Evolutionary conservation across 192 early-diverging fungal genomes (phyloP).

Genomic region (Linnemannia zychae): DNA sequence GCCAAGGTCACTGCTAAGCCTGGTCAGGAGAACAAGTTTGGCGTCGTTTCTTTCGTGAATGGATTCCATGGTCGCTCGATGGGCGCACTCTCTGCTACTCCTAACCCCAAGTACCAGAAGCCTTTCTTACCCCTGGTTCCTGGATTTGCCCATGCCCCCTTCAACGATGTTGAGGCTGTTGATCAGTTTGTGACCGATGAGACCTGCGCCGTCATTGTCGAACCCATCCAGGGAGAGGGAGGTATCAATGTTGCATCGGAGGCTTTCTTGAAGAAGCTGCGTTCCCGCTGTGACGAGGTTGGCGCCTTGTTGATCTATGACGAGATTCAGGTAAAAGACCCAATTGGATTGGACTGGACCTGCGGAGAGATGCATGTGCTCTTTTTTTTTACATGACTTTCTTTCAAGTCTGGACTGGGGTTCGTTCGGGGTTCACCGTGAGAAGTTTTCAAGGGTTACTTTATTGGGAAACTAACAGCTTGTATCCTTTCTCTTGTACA

Average conservation of each 20-base stretch:
- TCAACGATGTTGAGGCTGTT: constrained; percentile 79
- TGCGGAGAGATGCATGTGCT: not conserved
- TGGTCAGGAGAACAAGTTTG: constrained; percentile 69
- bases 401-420: not conserved
- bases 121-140: constrained; percentile 95
- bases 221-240: constrained; percentile 98
- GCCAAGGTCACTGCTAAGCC: constrained; percentile 71
- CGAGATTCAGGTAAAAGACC: constrained; percentile 86
- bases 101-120: constrained; percentile 92
- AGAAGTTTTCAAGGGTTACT: not conserved
- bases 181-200: constrained; percentile 77
- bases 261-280: constrained; percentile 85
- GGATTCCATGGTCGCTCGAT: constrained; percentile 98
- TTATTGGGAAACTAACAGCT: constrained; percentile 5
- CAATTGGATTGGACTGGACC: not conserved
- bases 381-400: constrained; percentile 11
- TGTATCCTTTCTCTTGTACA: constrained; percentile 5
- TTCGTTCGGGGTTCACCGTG: not conserved
- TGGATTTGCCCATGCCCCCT: constrained; percentile 79
- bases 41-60: constrained; percentile 88
- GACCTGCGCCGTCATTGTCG: constrained; percentile 94
- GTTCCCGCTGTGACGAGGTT: constrained; percentile 85
- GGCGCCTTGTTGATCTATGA: constrained; percentile 95
- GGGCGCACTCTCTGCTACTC: constrained; percentile 96
- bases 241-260: constrained; percentile 81